Evolutionary conservation across 1,139 yeast genomes (phyloP), one percentile per base, ranked within the genome.

Genomic region (Hyphopichia pseudoburtonii): DNA sequence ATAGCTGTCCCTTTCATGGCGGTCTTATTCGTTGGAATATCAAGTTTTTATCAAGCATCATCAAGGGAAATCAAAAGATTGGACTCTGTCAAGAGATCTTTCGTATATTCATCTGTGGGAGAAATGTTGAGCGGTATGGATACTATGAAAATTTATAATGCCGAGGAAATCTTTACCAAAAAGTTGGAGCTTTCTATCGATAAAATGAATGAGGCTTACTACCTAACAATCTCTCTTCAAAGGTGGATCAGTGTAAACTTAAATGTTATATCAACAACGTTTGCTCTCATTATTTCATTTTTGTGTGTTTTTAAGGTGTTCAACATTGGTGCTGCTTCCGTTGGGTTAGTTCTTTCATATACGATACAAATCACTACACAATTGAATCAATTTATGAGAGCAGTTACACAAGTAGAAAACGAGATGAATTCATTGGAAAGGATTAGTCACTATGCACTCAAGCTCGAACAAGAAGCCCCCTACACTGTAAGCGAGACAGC

Each of bases 1-100:
- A 73, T 82, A 52, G 85, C 90, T 0, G 74, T 86, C 17, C 82
- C 85, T 9, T 67, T 80, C 32, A 57, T 86, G 37, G 49, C 66
- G 0, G 39, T 76, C 6, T 40, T 76, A 17, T 73, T 77, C 40
- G 58, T 78, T 8, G 55, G 73, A 12, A 62, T 82, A 37, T 73
- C 86, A 1, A 68, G 73, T 39, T 84, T 71, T 52, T 86, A 84
- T 52, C 65, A 63, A 37, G 69, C 68, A 5, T 62, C 69, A 2
- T 56, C 68, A 7, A 50, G 72, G 33, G 72, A 66, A 46, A 52
- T 65, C 27, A 66, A 61, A 43, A 51, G 82, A 80, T 38, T 65
- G 21, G 72, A 66, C 38, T 69, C 72, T 2, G 50, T 59, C 8
- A 62, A 63, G 38, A 48, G 72, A 38, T 65, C 71, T 1, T 54